Base-by-base conservation (phyloP, 2,329 filamentous ascomycete species). In the Fusarium dimerum region DNA sequence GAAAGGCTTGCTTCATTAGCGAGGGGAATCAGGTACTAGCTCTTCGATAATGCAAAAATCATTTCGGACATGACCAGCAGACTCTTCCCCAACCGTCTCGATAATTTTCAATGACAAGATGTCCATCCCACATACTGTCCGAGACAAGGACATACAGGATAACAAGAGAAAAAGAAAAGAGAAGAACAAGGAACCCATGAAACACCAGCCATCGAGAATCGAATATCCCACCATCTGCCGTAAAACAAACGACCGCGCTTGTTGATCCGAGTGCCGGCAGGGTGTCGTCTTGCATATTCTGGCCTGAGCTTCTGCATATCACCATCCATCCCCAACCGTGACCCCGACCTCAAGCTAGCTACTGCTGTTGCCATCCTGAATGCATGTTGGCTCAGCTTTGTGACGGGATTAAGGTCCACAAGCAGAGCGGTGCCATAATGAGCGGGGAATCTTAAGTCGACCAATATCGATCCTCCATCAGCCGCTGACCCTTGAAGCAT, bases 381-480 rank as follows among this genome's bases (percentile, higher is more conserved):
- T 48, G 54, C 57, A 56, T 51, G 50, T 60, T 57, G 56, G 32
- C 10, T 36, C 63, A 55, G 59, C 47, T 61, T 63, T 68, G 66
- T 67, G 62, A 62, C 58, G 57, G 50, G 48, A 48, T 49, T 34
- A 58, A 60, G 51, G 54, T 66, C 49, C 58, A 65, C 62, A 47
- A 48, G 60, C 58, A 57, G 52, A 55, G 52, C 59, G 54, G 55
- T 54, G 43, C 52, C 62, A 65, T 66, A 50, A 63, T 48, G 49
- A 43, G 39, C 43, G 13, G 32, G 32, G 32, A 15, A 26, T 26
- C 20, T 7, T 5, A 26, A 26, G 40, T 67, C 75, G 75, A 73
- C 79, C 80, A 83, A 82, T 83, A 81, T 81, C 72, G 74, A 73
- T 70, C 69, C 68, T 65, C 71, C 66, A 68, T 72, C 78, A 73